Percentiles rank a stretch among this genome's conserved stretches.
phyloP scores from a whole-genome alignment of 495 filamentous ascomycete genomes.

The Hypoxylon fuscum region DNA sequence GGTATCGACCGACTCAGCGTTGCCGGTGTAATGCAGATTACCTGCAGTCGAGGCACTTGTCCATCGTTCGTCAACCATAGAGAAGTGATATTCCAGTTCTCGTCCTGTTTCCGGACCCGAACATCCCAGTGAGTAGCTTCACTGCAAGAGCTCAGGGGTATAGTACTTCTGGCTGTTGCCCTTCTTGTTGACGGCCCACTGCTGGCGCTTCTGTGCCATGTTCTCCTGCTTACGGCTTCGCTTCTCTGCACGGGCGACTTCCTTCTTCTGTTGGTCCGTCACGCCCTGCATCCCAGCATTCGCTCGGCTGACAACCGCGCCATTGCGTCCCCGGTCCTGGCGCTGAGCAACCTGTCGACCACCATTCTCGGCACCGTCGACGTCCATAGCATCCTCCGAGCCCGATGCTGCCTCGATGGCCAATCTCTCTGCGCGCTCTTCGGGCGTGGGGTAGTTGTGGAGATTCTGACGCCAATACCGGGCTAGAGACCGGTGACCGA shows the following conservation, averaged over 20 bases:
- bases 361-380: constrained; percentile 42
- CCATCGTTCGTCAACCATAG: constrained; percentile 4
- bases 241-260: constrained; percentile 70
- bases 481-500: constrained; percentile 86
- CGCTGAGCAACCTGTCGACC: constrained; percentile 46
- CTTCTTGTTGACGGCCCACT: constrained; percentile 42
- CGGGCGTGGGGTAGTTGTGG: constrained; percentile 76
- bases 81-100: background rate
- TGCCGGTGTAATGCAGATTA: background rate
- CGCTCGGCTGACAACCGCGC: constrained; percentile 66
- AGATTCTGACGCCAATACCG: constrained; percentile 94
- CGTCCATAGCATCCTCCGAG: constrained; percentile 43
- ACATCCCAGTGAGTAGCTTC: constrained; percentile 7
- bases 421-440: constrained; percentile 68
- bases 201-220: constrained; percentile 48
- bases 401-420: constrained; percentile 59
- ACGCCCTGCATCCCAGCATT: constrained; percentile 80
- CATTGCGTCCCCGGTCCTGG: constrained; percentile 57
- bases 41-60: constrained; percentile 1
- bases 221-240: constrained; percentile 69
- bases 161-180: constrained; percentile 46
- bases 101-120: background rate
- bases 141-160: constrained; percentile 43
- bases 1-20: no score
- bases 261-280: constrained; percentile 71